Conservation (phyloP, 1,284 basidiomycete species). For the Pseudozyma sp. region DNA sequence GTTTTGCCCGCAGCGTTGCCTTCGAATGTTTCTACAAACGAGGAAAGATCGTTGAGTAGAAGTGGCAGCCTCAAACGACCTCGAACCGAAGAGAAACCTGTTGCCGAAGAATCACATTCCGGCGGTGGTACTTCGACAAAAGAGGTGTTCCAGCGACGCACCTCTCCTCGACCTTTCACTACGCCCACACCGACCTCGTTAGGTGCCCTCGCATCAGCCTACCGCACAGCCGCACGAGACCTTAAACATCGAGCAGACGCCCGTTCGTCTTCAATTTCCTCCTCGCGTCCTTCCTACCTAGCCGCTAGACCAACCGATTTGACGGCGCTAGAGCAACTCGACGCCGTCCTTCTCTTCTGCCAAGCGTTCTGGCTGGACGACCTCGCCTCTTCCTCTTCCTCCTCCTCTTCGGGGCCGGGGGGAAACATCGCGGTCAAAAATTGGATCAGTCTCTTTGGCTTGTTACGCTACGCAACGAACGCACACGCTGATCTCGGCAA, state of each 20-base stretch:
- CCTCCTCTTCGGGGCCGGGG: not conserved
- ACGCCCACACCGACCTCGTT: constrained; percentile 3
- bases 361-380: constrained; percentile 73
- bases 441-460: constrained; percentile 48
- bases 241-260: constrained; percentile 68
- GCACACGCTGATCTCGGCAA: constrained; percentile 38
- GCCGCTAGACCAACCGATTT: constrained; percentile 53
- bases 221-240: constrained; percentile 54
- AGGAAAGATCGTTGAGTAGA: too few species aligned
- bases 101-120: too few species aligned
- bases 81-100: not conserved
- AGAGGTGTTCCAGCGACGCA: not conserved
- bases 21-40: too few species aligned
- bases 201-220: constrained; percentile 16
- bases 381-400: constrained; percentile 4
- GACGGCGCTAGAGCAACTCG: constrained; percentile 70
- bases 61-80: not conserved
- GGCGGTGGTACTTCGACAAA: too few species aligned
- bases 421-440: constrained; percentile 28
- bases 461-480: constrained; percentile 44
- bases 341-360: constrained; percentile 72
- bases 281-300: constrained; percentile 23
- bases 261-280: constrained; percentile 6
- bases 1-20: too few species aligned
- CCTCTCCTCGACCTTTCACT: not conserved